Conservation (phyloP, 768 basidiomycete genomes). For the Wakefieldia striispora region DNA sequence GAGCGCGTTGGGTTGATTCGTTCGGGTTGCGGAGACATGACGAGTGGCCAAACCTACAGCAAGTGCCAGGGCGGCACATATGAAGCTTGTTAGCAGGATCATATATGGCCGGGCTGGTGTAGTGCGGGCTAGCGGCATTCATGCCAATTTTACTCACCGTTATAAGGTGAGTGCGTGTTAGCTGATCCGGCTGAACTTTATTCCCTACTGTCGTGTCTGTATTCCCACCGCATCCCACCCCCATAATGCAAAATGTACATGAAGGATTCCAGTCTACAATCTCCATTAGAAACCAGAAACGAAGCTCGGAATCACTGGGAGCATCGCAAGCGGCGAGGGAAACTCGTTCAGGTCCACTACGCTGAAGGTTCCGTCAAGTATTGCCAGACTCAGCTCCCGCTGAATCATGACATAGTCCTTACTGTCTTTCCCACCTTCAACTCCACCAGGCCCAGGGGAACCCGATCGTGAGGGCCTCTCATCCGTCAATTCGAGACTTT, state of each 20-base stretch:
- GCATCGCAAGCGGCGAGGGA: constrained; percentile 40
- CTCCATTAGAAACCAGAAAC: constrained; percentile 24
- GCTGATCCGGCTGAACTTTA: too few species aligned
- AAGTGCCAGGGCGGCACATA: constrained; percentile 9
- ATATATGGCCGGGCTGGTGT: too few species aligned
- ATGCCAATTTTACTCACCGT: too few species aligned
- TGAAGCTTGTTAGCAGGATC: constrained; percentile 1
- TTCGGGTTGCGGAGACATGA: constrained; percentile 21
- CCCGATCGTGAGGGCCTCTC: constrained; percentile 1
- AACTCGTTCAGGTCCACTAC: constrained; percentile 46
- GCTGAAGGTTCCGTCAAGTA: constrained; percentile 37
- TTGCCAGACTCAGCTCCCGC: constrained; percentile 20
- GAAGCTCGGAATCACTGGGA: constrained; percentile 31
- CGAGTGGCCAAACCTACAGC: constrained; percentile 23
- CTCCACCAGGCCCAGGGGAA: not conserved
- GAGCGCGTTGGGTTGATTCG: constrained; percentile 41
- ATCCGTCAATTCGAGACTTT: not conserved
- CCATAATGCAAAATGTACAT: too few species aligned
- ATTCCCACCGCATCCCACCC: too few species aligned
- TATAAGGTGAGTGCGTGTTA: too few species aligned
- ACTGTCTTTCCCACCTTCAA: constrained; percentile 11
- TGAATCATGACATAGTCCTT: not conserved
- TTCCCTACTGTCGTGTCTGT: too few species aligned
- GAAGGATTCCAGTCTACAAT: too few species aligned
- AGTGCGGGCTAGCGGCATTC: too few species aligned